A percentile compares a stretch with the other conserved stretches of the same genome.
These are phyloP conservation scores for Populus euphratica DNA, from an alignment of 345 rosid species.

Conservation along the genomic window DNA sequence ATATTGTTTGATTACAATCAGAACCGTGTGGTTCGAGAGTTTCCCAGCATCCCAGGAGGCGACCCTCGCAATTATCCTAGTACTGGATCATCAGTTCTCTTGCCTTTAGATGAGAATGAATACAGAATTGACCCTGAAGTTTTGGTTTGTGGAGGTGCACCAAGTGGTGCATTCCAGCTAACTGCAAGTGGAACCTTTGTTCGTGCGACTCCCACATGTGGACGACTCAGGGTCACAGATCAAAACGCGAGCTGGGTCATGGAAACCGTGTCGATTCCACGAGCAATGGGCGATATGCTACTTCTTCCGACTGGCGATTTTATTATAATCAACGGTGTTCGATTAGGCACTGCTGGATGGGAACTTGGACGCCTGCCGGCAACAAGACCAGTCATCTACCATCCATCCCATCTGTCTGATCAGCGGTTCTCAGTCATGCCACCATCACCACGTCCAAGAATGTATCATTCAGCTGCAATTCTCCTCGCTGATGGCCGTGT, in stretches of 20 bases:
- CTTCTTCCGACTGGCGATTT: constrained; percentile 68
- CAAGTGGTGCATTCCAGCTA: constrained; percentile 32
- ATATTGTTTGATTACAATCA: constrained; percentile 57
- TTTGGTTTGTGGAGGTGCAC: constrained; percentile 84
- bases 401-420: constrained; percentile 10
- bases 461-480: constrained; percentile 78
- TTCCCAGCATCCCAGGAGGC: constrained; percentile 47
- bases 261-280: constrained; percentile 69
- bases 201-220: constrained; percentile 59
- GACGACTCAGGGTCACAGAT: constrained; percentile 48
- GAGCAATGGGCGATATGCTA: constrained; percentile 90
- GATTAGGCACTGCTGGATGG: constrained; percentile 73
- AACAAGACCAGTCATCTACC: constrained; percentile 58
- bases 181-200: constrained; percentile 27
- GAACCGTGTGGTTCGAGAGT: constrained; percentile 49
- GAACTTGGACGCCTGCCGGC: constrained; percentile 43
- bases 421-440: constrained; percentile 53
- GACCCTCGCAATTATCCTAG: constrained; percentile 84
- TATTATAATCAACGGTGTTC: constrained; percentile 64
- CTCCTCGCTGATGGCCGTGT: constrained; percentile 62
- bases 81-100: constrained; percentile 73
- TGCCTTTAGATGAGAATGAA: constrained; percentile 59
- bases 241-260: constrained; percentile 55
- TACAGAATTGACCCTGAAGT: constrained; percentile 43
- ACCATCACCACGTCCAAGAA: constrained; percentile 44